phyloP scores from a whole-genome alignment of 768 basidiomycete genomes.

The Podaxis sp. region DNA sequence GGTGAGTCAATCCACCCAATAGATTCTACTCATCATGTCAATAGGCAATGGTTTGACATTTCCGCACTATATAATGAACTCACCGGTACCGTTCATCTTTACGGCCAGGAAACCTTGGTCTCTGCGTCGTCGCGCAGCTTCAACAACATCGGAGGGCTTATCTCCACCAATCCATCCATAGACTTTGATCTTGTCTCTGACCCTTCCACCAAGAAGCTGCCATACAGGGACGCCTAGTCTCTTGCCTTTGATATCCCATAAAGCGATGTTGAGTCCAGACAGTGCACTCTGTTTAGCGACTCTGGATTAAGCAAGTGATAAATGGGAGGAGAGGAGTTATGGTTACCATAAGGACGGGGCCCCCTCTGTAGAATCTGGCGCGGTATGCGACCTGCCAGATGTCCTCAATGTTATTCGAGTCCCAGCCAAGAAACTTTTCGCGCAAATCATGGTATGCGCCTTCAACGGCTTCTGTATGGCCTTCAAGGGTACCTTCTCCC shows the following conservation, averaged over 20 bases:
- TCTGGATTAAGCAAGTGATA: neutral
- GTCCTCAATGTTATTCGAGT: slow-evolving; percentile 68
- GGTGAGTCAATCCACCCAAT: slow-evolving; percentile 67
- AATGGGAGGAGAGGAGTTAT: neutral
- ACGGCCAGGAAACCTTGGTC: slow-evolving; percentile 67
- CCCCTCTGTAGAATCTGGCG: slow-evolving; percentile 72
- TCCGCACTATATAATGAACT: slow-evolving; percentile 11
- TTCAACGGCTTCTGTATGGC: slow-evolving; percentile 73
- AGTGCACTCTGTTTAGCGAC: slow-evolving; percentile 40
- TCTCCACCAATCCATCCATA: slow-evolving; percentile 64
- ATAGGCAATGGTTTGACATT: neutral
- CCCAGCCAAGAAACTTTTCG: slow-evolving; percentile 57
- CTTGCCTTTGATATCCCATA: slow-evolving; percentile 83
- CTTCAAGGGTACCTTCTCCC: slow-evolving; percentile 75
- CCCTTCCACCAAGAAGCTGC: slow-evolving; percentile 69
- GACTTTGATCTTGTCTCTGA: slow-evolving; percentile 57
- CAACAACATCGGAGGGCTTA: slow-evolving; percentile 50
- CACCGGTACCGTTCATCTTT: slow-evolving; percentile 71
- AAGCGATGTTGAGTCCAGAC: slow-evolving; percentile 65
- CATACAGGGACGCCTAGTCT: slow-evolving; percentile 64
- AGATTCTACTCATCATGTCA: slow-evolving; percentile 22
- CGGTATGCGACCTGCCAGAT: slow-evolving; percentile 70
- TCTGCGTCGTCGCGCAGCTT: slow-evolving; percentile 52
- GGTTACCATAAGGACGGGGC: slow-evolving; percentile 65
- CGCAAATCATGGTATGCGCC: slow-evolving; percentile 62